Evolutionary conservation across 768 basidiomycete genomes (phyloP), one percentile per base, ranked within the genome.

Genomic region (Dioszegia aurantiaca): DNA sequence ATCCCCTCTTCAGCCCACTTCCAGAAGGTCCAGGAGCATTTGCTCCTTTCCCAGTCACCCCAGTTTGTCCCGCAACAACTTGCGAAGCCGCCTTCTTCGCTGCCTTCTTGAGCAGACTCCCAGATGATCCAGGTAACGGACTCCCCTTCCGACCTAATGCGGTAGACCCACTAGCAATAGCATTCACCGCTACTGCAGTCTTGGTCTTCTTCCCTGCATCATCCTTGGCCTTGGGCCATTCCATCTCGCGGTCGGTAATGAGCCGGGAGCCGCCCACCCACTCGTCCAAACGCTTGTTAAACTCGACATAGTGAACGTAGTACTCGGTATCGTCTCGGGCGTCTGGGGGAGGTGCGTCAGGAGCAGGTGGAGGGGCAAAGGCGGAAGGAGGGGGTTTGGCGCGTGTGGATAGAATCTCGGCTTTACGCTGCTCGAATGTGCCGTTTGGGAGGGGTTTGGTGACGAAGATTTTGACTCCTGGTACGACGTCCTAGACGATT

Each of bases 271-370:
- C 90, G 14, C 87, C 79, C 23, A 99, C 87, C 95, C 95, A 99
- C 55, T 95, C 95, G 74, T 99, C 95, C 39, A 98, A 81, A 62
- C 95, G 92, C 77, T 99, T 99, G 81, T 99, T 99, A 83, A 97
- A 98, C 64, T 90, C 85, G 68, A 97, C 91, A 87, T 94, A 99
- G 72, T 99, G 95, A 19, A 98, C 90, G 72, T 98, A 99, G 80
- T 86, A 98, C 77, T 98, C 93, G 76, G 84, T 83, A 67, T 87
- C 86, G 75, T 91, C 89, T 69, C 87, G 86, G 9, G 84, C 82
- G 40, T 77, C 70, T n/a, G 80, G 80, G 39, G 82, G 81, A 42
- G 83, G 81, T 48, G 82, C 80, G 61, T 80, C 80, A 1, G 76
- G 55, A 39, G 63, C 57, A 5, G 69, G 67, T 31, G 62, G 49